Percentiles rank a stretch among this genome's conserved stretches.
Evolutionary conservation across 139 green algal species (phyloP).

Genomic region (Coelastrella sp.): DNA sequence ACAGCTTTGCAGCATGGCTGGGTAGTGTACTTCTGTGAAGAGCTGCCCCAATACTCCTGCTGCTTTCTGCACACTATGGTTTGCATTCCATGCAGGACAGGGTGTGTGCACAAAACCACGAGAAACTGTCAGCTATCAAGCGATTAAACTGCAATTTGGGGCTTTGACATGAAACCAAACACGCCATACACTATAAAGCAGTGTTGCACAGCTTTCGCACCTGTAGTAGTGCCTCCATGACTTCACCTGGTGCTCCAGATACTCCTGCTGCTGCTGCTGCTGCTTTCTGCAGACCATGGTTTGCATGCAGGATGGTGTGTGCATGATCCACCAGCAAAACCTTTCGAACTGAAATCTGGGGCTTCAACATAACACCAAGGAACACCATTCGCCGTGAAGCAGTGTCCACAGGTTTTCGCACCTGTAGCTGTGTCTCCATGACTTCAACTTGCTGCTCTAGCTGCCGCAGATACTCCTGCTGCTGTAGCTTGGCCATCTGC

Average conservation of each 20-base stretch:
- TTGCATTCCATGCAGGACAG: background rate
- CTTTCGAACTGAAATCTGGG: no score
- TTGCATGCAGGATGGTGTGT: background rate
- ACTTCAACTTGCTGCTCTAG: background rate
- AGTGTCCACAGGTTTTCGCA: background rate
- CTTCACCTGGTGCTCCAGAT: no score
- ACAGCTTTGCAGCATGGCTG: background rate
- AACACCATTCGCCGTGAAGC: background rate
- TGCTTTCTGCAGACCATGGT: background rate
- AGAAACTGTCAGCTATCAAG: no score
- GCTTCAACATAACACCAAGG: no score
- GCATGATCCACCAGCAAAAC: background rate
- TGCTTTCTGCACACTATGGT: background rate
- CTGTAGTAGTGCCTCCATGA: no score
- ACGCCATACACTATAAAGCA: no score
- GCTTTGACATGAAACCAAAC: no score
- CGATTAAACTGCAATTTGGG: no score
- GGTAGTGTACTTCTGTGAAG: background rate
- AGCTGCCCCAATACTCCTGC: no score
- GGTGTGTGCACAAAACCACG: background rate
- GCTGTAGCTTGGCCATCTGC: constrained; percentile 27
- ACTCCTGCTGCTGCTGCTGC: no score
- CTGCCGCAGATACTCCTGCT: constrained; percentile 26
- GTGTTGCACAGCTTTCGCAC: no score
- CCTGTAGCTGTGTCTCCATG: constrained; percentile 5